A percentile compares a stretch with the other conserved stretches of the same genome.
These are phyloP conservation scores for Infundibulicybe gibba DNA, from an alignment of 768 basidiomycete genomes.

Conservation along the genomic window DNA sequence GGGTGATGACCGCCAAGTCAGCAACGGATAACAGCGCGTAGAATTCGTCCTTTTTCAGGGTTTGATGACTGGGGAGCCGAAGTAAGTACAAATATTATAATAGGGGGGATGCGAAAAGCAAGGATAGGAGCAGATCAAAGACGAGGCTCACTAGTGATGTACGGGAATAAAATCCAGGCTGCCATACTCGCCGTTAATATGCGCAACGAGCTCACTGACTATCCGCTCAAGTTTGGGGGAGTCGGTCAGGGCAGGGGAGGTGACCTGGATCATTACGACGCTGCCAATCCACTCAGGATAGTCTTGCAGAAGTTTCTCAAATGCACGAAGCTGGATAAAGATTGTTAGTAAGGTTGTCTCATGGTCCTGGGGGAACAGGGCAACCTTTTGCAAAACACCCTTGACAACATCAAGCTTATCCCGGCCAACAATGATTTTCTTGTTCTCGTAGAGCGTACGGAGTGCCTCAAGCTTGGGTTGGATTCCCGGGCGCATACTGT, in stretches of 20 bases:
- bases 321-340: constrained; percentile 72
- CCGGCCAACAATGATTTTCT: constrained; percentile 97
- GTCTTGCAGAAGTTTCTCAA: constrained; percentile 88
- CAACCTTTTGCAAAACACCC: constrained; percentile 92
- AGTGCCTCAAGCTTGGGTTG: constrained; percentile 88
- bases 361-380: constrained; percentile 1
- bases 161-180: constrained; percentile 94
- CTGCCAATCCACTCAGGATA: constrained; percentile 97
- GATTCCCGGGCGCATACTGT: constrained; percentile 72
- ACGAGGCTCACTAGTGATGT: constrained; percentile 86
- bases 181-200: constrained; percentile 95
- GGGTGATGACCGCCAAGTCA: constrained; percentile 93
- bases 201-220: constrained; percentile 89
- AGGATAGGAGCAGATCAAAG: background rate
- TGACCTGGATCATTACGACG: constrained; percentile 87
- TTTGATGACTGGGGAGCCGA: constrained; percentile 70
- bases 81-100: background rate
- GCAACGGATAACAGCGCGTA: constrained; percentile 92
- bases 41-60: constrained; percentile 96
- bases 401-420: constrained; percentile 99
- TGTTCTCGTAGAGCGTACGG: constrained; percentile 81
- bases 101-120: too few species aligned
- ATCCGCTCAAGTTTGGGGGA: constrained; percentile 91
- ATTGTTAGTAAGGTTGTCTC: background rate
- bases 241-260: constrained; percentile 88